Evolutionary conservation across 2,329 filamentous ascomycete genomes (phyloP), one percentile per base, ranked within the genome.

Genomic region (Arachnopeziza araneosa): DNA sequence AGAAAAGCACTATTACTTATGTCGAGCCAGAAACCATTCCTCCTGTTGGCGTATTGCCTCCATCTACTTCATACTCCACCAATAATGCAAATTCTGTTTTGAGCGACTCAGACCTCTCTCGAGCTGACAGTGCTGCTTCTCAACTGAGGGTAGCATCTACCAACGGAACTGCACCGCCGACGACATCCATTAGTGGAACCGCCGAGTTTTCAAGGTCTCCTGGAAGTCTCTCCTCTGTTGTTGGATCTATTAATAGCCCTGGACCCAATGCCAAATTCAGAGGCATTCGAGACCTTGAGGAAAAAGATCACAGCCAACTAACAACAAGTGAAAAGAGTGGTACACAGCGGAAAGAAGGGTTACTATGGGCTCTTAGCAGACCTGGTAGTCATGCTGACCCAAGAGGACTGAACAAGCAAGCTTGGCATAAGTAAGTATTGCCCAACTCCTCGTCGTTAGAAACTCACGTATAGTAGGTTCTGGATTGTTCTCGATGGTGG

Each of bases 401-500:
- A 10, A 91, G 95, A 68, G 93, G 91, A 21, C 80, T 99, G 68
- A 98, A 97, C 72, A 97, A 98, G 73, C 92, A 96, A 75, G 93
- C 91, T 55, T 99, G 95, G 95, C 95, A 99, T 75, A 99, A 99
- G 90, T 96, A 79, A 77, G 89, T 83, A 51, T 24, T 52, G 17
- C 8, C 22, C 52, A 26, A 24, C 3, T 12, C 17, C 9, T 7
- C 4, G 17, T 26, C 52, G 10, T 23, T 23, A 19, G n/a, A 36
- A 50, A 54, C 67, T 78, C 67, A 78, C 59, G 19, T 52, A 22
- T 21, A 24, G 14, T 68, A 96, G 92, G 72, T 99, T 98, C 76
- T 99, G 95, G 95, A 96, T 99, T 65, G 95, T 99, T 1, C 81
- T 99, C 52, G 96, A 98, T 72, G 93, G 96, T 75, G 95, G 95